Percentiles rank a stretch among this genome's conserved stretches.
phyloP scores from a whole-genome alignment of 352 stramenopile genomes.

The Phytophthora tubulina region DNA sequence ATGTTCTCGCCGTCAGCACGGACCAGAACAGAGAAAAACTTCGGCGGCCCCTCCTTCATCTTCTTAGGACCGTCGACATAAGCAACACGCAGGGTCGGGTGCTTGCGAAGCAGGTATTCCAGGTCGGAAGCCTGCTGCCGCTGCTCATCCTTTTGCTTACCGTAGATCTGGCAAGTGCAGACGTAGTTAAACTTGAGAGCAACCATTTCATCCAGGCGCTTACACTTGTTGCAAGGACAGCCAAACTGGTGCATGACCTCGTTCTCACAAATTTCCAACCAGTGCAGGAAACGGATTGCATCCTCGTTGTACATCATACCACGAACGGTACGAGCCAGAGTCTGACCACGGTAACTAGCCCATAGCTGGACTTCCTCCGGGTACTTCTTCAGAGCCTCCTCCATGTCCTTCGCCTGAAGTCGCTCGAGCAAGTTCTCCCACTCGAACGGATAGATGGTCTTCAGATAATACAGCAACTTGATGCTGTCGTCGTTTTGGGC shows the following conservation, averaged over 20 bases:
- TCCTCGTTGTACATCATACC: slow-evolving; percentile 93
- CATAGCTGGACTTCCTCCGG: slow-evolving; percentile 85
- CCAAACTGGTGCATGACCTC: slow-evolving; percentile 84
- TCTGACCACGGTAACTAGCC: slow-evolving; percentile 89
- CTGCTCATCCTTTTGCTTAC: slow-evolving; percentile 89
- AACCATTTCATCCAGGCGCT: slow-evolving; percentile 85
- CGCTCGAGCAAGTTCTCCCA: slow-evolving; percentile 89
- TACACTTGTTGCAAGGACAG: slow-evolving; percentile 89
- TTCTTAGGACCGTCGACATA: slow-evolving; percentile 91
- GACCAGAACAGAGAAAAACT: slow-evolving; percentile 88
- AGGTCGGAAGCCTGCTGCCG: slow-evolving; percentile 80
- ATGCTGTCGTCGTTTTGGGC: slow-evolving; percentile 93
- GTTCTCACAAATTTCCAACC: slow-evolving; percentile 91
- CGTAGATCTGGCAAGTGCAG: slow-evolving; percentile 91
- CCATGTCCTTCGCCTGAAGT: slow-evolving; percentile 81
- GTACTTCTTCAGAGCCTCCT: slow-evolving; percentile 85
- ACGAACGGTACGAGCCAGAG: slow-evolving; percentile 79
- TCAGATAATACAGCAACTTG: slow-evolving; percentile 96
- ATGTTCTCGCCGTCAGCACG: slow-evolving; percentile 78
- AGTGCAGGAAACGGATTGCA: slow-evolving; percentile 87
- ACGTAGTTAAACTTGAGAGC: slow-evolving; percentile 92
- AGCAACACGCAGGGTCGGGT: slow-evolving; percentile 77
- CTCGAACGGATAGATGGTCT: slow-evolving; percentile 90
- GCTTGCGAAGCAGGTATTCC: slow-evolving; percentile 84
- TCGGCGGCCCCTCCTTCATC: slow-evolving; percentile 86